A percentile compares a stretch with the other conserved stretches of the same genome.
These are phyloP conservation scores for Tolypocladium paradoxum DNA, from an alignment of 2,329 filamentous ascomycete species.

Conservation along the genomic window DNA sequence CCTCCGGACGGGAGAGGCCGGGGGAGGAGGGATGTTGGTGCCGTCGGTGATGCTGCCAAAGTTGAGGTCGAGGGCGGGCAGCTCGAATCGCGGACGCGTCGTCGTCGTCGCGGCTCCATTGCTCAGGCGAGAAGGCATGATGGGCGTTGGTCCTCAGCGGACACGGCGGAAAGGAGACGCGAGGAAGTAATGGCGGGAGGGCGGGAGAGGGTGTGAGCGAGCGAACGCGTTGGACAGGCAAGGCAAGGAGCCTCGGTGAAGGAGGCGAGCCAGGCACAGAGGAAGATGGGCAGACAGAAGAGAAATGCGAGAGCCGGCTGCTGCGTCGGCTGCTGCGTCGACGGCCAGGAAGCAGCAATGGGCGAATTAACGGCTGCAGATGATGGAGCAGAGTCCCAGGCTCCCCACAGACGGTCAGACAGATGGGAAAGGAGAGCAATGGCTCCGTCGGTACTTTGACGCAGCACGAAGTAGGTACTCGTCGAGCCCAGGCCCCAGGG, in stretches of 20 bases:
- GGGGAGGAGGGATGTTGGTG: constrained; percentile 48
- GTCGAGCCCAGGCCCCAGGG: background rate
- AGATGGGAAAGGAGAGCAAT: background rate
- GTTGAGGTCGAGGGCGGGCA: constrained; percentile 47
- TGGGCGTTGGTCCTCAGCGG: background rate
- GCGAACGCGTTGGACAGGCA: background rate
- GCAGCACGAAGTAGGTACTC: background rate
- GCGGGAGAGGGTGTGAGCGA: background rate
- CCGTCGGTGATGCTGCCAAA: constrained; percentile 50
- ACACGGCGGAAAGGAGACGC: background rate
- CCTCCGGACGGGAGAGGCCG: constrained; percentile 42
- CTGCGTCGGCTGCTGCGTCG: background rate
- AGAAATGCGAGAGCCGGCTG: background rate
- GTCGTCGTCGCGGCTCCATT: constrained; percentile 12
- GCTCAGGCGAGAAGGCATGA: constrained; percentile 21
- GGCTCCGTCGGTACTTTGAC: background rate
- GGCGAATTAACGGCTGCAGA: background rate
- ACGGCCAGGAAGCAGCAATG: background rate
- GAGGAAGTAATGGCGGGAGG: background rate
- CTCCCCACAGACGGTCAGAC: background rate
- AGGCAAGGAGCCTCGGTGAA: background rate
- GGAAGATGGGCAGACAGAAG: background rate
- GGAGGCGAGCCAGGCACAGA: background rate
- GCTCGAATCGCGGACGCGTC: constrained; percentile 34
- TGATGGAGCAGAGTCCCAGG: background rate